Evolutionary conservation across 495 filamentous ascomycete genomes (phyloP).

Genomic region (Podospora bellae-mahoneyi): DNA sequence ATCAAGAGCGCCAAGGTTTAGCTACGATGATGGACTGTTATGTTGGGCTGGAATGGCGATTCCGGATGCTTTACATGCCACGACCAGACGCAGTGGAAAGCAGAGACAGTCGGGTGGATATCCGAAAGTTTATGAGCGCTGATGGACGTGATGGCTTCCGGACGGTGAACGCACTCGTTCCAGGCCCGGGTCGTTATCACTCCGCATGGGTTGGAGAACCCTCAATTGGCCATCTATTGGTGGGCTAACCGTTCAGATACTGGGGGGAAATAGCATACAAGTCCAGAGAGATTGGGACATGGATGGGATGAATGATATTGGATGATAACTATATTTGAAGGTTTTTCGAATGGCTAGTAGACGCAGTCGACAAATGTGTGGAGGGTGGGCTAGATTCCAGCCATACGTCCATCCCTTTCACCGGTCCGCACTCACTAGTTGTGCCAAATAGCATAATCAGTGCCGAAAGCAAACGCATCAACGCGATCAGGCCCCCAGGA

Average conservation of each 20-base stretch:
- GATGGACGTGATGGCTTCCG: background rate
- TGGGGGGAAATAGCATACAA: too few species aligned
- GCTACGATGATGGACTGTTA: background rate
- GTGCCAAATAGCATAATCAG: constrained; percentile 30
- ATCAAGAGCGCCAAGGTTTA: background rate
- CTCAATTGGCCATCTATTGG: background rate
- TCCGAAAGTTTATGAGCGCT: background rate
- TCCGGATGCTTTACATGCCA: background rate
- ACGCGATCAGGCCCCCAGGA: constrained; percentile 34
- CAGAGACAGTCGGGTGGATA: background rate
- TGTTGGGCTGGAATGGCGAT: background rate
- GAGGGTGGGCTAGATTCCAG: background rate
- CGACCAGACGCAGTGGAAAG: background rate
- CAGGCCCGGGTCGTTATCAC: background rate
- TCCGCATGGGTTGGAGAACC: background rate
- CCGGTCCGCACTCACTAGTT: constrained; percentile 13
- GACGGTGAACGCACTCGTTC: background rate
- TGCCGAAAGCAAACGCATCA: constrained; percentile 34
- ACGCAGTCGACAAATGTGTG: too few species aligned
- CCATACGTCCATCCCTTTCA: background rate
- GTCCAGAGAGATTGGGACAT: too few species aligned
- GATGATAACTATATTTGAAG: background rate
- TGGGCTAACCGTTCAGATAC: background rate
- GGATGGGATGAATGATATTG: background rate
- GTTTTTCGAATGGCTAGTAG: background rate